These are phyloP conservation scores for Trematosphaeria pertusa DNA, from an alignment of 2,329 filamentous ascomycete species.

Conservation along the genomic window DNA sequence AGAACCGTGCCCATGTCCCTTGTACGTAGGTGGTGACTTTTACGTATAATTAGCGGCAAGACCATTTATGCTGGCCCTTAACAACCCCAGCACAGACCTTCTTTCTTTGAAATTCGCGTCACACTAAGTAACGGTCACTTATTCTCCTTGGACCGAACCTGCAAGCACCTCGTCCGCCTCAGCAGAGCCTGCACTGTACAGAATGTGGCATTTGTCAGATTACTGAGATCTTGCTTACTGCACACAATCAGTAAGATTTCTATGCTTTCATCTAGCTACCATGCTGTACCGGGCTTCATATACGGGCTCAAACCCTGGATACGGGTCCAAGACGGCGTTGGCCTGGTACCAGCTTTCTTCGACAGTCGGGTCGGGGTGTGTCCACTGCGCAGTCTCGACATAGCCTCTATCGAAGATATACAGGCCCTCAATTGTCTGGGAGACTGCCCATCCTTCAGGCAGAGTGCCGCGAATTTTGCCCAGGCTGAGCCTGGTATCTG, in stretches of 20 bases:
- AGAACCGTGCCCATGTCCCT: too few relatives aligned
- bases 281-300: constrained; percentile 4
- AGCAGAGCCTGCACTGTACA: too few relatives aligned
- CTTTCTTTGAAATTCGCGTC: too few relatives aligned
- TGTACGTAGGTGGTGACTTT: too few relatives aligned
- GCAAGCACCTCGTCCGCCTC: too few relatives aligned
- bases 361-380: neutral
- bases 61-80: too few relatives aligned
- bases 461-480: neutral
- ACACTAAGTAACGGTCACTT: too few relatives aligned
- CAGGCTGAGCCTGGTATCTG: constrained; percentile 1
- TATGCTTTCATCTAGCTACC: neutral
- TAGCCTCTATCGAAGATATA: neutral
- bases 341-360: neutral
- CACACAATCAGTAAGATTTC: neutral
- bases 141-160: too few relatives aligned
- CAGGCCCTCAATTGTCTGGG: neutral
- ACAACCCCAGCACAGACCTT: too few relatives aligned
- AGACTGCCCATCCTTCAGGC: constrained; percentile 1
- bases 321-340: constrained; percentile 2
- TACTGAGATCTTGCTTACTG: too few relatives aligned
- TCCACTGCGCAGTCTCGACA: neutral
- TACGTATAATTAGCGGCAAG: too few relatives aligned
- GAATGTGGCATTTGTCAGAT: too few relatives aligned
- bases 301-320: neutral